A percentile compares a stretch with the other conserved stretches of the same genome.
Evolutionary conservation across 352 stramenopile species (phyloP).

Genomic region (Phytophthora cactorum): DNA sequence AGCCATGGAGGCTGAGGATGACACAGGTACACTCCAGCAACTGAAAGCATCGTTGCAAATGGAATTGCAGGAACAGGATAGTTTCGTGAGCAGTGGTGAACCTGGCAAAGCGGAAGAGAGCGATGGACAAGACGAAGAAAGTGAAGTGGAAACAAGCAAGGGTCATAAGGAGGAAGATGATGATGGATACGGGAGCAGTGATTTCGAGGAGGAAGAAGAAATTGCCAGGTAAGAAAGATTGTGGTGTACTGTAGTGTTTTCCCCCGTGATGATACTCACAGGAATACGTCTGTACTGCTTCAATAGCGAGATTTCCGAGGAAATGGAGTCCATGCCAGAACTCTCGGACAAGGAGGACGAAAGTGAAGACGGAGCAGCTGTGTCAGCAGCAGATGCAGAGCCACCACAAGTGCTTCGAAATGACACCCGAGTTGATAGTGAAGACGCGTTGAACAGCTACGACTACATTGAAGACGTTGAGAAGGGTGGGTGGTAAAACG

Average conservation of each 20-base stretch:
- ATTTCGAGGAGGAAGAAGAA: conserved; percentile 87
- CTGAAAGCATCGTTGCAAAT: conserved; percentile 76
- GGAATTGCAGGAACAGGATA: conserved; percentile 60
- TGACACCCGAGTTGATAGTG: conserved; percentile 59
- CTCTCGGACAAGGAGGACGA: conserved; percentile 57
- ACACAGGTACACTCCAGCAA: conserved; percentile 78
- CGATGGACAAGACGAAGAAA: conserved; percentile 10
- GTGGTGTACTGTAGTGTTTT: background rate
- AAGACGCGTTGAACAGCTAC: conserved; percentile 83
- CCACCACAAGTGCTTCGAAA: conserved; percentile 34
- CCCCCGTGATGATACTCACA: conserved; percentile 1
- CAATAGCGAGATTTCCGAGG: conserved; percentile 63
- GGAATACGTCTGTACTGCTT: background rate
- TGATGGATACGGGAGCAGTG: conserved; percentile 78
- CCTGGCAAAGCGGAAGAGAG: conserved; percentile 16
- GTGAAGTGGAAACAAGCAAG: conserved; percentile 11
- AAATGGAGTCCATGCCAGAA: conserved; percentile 63
- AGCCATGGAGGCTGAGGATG: conserved; percentile 85
- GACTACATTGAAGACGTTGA: conserved; percentile 86
- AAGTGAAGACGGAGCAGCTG: conserved; percentile 15
- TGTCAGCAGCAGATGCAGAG: conserved; percentile 6
- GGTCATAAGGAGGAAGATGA: conserved; percentile 34
- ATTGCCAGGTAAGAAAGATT: conserved; percentile 57
- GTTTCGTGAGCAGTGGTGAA: conserved; percentile 29
- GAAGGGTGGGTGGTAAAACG: conserved; percentile 42